These are phyloP conservation scores for Lentinula guzmanii DNA, from an alignment of 768 basidiomycete species.

Conservation along the genomic window DNA sequence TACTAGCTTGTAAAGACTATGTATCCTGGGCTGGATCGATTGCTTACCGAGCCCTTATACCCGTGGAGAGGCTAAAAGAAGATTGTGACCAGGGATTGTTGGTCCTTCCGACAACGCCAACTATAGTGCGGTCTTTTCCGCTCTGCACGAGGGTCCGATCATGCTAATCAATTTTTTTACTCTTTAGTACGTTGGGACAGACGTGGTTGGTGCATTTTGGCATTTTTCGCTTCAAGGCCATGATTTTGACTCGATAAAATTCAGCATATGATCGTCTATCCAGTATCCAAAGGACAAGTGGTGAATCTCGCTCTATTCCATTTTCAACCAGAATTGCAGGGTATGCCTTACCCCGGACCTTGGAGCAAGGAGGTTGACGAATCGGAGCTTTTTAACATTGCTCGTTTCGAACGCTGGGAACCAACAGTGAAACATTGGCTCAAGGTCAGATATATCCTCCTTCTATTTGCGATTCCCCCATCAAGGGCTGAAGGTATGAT, in stretches of 20 bases:
- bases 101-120: background rate
- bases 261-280: constrained; percentile 35
- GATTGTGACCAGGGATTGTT: background rate
- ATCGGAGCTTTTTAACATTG: constrained; percentile 20
- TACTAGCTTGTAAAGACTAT: constrained; percentile 21
- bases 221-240: background rate
- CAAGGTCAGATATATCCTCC: constrained; percentile 19
- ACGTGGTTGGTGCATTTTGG: constrained; percentile 1
- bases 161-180: background rate
- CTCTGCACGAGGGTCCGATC: background rate
- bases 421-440: constrained; percentile 28
- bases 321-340: constrained; percentile 23
- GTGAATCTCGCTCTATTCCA: constrained; percentile 34
- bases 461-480: background rate
- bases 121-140: constrained; percentile 1
- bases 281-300: constrained; percentile 30
- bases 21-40: constrained; percentile 25
- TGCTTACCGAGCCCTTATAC: constrained; percentile 28
- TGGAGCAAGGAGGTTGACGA: constrained; percentile 25
- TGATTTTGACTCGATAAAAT: background rate
- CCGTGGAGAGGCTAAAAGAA: constrained; percentile 17
- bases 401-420: constrained; percentile 30
- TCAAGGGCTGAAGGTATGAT: background rate
- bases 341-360: constrained; percentile 18
- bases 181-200: constrained; percentile 14